Evolutionary conservation across 371 early-diverging fungal species (phyloP).

Genomic region (Mortierella sp.): DNA sequence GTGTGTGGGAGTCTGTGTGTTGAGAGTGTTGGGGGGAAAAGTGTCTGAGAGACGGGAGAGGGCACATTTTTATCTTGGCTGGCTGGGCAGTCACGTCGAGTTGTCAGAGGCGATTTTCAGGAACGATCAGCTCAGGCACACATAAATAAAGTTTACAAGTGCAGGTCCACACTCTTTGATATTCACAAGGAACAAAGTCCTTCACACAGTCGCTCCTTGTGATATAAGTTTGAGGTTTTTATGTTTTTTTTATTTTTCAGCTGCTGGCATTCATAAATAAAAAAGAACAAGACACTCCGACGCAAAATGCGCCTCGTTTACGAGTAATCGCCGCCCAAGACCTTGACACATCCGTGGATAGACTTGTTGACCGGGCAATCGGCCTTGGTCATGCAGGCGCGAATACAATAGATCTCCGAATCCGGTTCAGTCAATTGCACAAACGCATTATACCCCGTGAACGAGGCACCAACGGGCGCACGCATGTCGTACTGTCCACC

Average conservation of each 20-base stretch:
- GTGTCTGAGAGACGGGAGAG: background rate
- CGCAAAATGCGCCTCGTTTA: background rate
- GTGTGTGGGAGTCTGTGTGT: background rate
- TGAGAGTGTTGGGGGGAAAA: background rate
- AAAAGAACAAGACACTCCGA: background rate
- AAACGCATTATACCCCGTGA: conserved; percentile 66
- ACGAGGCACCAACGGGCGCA: conserved; percentile 64
- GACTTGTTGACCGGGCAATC: conserved; percentile 55
- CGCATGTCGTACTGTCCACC: conserved; percentile 70
- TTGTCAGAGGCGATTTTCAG: background rate
- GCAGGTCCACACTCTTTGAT: background rate
- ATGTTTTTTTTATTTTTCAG: background rate
- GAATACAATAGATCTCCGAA: conserved; percentile 66
- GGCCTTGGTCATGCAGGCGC: conserved; percentile 66
- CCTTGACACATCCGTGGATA: conserved; percentile 30
- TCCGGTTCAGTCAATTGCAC: conserved; percentile 70
- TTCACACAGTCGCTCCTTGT: too few species aligned
- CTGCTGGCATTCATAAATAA: background rate
- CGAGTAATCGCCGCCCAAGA: background rate
- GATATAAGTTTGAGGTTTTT: too few species aligned
- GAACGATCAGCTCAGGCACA: too few species aligned
- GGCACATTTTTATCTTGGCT: background rate
- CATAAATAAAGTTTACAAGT: background rate
- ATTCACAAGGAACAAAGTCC: background rate
- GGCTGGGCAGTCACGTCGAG: background rate